A percentile compares a stretch with the other conserved stretches of the same genome.
Conservation (phyloP, 352 stramenopile genomes). For the Peronospora farinosa region DNA sequence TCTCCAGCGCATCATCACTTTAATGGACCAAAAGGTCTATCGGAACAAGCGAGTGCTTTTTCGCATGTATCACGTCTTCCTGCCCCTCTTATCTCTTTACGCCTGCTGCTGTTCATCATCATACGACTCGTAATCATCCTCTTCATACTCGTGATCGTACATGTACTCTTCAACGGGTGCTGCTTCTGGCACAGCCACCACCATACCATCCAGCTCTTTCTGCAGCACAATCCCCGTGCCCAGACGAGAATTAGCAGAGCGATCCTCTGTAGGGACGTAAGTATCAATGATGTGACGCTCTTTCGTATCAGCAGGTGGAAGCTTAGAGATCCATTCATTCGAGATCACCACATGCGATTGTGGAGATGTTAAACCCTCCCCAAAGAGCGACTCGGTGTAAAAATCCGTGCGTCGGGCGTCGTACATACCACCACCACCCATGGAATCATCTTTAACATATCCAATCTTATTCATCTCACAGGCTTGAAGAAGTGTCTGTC, state of each 20-base stretch:
- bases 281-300: slow-evolving; percentile 72
- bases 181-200: slow-evolving; percentile 81
- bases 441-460: slow-evolving; percentile 83
- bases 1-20: not conserved
- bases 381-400: slow-evolving; percentile 87
- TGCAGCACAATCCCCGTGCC: slow-evolving; percentile 83
- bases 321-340: slow-evolving; percentile 84
- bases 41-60: not conserved
- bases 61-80: slow-evolving; percentile 1
- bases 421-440: slow-evolving; percentile 65
- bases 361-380: slow-evolving; percentile 70
- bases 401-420: slow-evolving; percentile 61
- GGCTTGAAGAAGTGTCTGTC: slow-evolving; percentile 76
- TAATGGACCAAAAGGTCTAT: not conserved
- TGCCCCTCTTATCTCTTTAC: slow-evolving; percentile 10
- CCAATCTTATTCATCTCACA: slow-evolving; percentile 72
- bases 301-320: slow-evolving; percentile 56
- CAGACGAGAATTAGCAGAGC: slow-evolving; percentile 76
- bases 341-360: slow-evolving; percentile 85
- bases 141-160: slow-evolving; percentile 85
- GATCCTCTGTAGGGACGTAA: slow-evolving; percentile 78
- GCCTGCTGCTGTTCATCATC: slow-evolving; percentile 57
- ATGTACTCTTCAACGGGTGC: slow-evolving; percentile 77
- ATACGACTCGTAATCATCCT: slow-evolving; percentile 69
- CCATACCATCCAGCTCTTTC: slow-evolving; percentile 82